Conservation (phyloP, 2,329 filamentous ascomycete genomes). For the Coniosporium tulheliwenetii region DNA sequence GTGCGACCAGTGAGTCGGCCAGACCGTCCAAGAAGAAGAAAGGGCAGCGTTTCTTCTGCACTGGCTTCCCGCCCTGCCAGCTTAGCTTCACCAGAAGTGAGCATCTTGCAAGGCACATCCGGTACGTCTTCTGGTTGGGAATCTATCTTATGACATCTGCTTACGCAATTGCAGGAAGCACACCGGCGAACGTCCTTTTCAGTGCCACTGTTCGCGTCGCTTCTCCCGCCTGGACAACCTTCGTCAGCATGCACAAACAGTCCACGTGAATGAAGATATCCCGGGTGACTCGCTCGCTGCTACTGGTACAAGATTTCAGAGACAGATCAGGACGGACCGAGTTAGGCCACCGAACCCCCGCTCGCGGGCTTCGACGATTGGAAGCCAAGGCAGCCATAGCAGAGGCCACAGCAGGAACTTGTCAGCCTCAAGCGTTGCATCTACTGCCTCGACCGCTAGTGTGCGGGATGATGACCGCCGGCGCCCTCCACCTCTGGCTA, state of each 20-base stretch:
- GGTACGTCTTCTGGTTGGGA: slow-evolving; percentile 34
- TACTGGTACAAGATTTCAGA: slow-evolving; percentile 79
- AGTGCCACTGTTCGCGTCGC: slow-evolving; percentile 83
- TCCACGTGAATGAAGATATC: slow-evolving; percentile 95
- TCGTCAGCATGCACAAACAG: slow-evolving; percentile 90
- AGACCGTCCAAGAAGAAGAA: slow-evolving; percentile 87
- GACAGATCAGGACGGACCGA: slow-evolving; percentile 78
- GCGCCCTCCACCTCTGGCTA: slow-evolving; percentile 67
- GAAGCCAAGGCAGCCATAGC: slow-evolving; percentile 49
- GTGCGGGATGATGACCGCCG: slow-evolving; percentile 51
- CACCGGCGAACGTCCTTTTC: slow-evolving; percentile 89
- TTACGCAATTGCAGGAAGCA: slow-evolving; percentile 57
- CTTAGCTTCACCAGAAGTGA: slow-evolving; percentile 93
- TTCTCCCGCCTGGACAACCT: slow-evolving; percentile 93
- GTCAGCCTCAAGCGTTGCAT: slow-evolving; percentile 75
- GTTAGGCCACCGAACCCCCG: slow-evolving; percentile 59
- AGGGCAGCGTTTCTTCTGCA: slow-evolving; percentile 90
- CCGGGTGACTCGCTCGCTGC: slow-evolving; percentile 86
- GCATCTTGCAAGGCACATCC: slow-evolving; percentile 85
- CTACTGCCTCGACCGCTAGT: slow-evolving; percentile 53
- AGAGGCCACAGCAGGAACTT: slow-evolving; percentile 74
- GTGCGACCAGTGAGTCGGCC: slow-evolving; percentile 42
- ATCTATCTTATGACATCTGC: neutral
- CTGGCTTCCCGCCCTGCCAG: slow-evolving; percentile 83
- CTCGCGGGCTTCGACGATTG: slow-evolving; percentile 61